Base-by-base conservation (phyloP, 2,329 filamentous ascomycete genomes). In the Tolypocladium sp. region DNA sequence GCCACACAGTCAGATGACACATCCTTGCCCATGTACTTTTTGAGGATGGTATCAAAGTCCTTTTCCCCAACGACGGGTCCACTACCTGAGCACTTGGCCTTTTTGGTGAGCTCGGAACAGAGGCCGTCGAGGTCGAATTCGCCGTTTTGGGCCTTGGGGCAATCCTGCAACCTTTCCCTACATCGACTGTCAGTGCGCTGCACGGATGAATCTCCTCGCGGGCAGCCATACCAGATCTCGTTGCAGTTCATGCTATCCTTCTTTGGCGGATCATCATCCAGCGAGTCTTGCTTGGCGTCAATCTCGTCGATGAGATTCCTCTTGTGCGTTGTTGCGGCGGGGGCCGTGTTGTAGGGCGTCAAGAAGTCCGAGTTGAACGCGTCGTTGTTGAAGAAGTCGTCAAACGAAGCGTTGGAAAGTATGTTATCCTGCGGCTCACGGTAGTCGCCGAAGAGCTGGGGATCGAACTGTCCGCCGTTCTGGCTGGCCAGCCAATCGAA, bases 111-210 rank as follows among this genome's bases (percentile, higher is more conserved):
- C 71, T 99, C 92, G 5, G 89, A 89, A 76, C 94, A 99, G 30
- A 99, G 82, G 40, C 88, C 87, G 70, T 99, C 94, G 55, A 99
- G 88, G 65, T 99, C 94, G 64, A 97, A 91, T 66, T 95, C 92
- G 66, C 92, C 92, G 60, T 85, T 90, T 70, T 92, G 89, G 66
- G 96, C 94, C 71, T 89, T 92, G 61, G 91, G 87, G 73, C 92
- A 95, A 41, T 83, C 85, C 76, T 95, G 91, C 27, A 97, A 76
- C 75, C 91, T 91, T 74, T 96, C 92, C 94, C 93, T 97, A 69
- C 59, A 49, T 49, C 10, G 15, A 20, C 27, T 63, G 71, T 87
- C 71, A 84, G 80, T 68, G 65, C 9, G 49, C 25, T 20, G 25
- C 6, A 42, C 42, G 9, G 25, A 1, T 20, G 2, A 30, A 33